These are phyloP conservation scores for Gremmenia infestans DNA, from an alignment of 2,329 filamentous ascomycete genomes.

Conservation along the genomic window DNA sequence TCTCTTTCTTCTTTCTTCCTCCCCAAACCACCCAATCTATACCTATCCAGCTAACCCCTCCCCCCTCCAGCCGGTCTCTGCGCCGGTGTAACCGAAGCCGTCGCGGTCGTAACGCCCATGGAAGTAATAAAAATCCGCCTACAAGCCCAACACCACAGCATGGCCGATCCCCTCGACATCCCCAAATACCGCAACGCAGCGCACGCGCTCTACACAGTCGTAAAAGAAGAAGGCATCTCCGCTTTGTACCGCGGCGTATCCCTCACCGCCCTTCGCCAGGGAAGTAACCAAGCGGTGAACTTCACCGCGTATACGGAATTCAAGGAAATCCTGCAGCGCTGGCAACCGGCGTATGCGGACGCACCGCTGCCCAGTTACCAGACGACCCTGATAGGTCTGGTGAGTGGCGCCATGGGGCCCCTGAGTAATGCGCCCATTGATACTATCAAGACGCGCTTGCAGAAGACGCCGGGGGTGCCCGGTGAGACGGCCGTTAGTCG, in stretches of 20 bases:
- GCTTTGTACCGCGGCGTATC: slow-evolving; percentile 91
- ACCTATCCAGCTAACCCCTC: too few species aligned
- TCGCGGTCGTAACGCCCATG: slow-evolving; percentile 96
- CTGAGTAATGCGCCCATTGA: slow-evolving; percentile 97
- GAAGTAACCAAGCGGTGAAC: slow-evolving; percentile 89
- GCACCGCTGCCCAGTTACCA: slow-evolving; percentile 76
- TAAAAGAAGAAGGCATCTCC: slow-evolving; percentile 83
- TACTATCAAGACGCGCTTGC: slow-evolving; percentile 95
- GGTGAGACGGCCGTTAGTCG: slow-evolving; percentile 76
- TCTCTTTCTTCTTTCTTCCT: too few species aligned
- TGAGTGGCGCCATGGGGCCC: slow-evolving; percentile 91
- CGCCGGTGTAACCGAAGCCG: slow-evolving; percentile 93
- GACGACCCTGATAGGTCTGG: slow-evolving; percentile 80
- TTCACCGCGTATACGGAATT: slow-evolving; percentile 97
- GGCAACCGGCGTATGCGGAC: slow-evolving; percentile 64
- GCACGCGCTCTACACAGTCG: slow-evolving; percentile 75
- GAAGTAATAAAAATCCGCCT: slow-evolving; percentile 98
- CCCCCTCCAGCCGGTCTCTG: slow-evolving; percentile 66
- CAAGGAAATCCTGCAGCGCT: slow-evolving; percentile 69
- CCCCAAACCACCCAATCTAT: too few species aligned
- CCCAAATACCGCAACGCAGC: slow-evolving; percentile 97
- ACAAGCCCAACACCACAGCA: slow-evolving; percentile 95
- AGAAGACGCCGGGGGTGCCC: slow-evolving; percentile 78
- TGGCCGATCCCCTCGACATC: slow-evolving; percentile 92
- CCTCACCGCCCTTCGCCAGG: slow-evolving; percentile 88